phyloP scores from a whole-genome alignment of 345 rosid genomes.

The Firmiana major region DNA sequence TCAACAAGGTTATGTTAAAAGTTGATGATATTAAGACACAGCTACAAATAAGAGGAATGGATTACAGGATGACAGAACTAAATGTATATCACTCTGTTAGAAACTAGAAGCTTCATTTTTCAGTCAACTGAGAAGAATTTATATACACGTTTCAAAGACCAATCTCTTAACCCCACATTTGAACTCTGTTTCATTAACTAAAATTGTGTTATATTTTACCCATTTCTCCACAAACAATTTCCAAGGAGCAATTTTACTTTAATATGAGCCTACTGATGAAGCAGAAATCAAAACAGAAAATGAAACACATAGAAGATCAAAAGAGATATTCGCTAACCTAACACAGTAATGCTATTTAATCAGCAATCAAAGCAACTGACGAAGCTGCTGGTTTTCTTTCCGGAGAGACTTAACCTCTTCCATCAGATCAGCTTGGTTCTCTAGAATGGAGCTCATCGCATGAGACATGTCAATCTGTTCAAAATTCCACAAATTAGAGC shows the following conservation, averaged over 20 bases:
- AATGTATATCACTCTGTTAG: too few species aligned
- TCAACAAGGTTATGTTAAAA: too few species aligned
- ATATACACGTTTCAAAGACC: slow-evolving; percentile 18
- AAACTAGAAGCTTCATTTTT: not conserved
- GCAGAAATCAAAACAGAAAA: not conserved
- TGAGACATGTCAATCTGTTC: slow-evolving; percentile 71
- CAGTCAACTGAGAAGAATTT: not conserved
- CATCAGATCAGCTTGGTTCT: slow-evolving; percentile 86
- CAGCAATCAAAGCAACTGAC: slow-evolving; percentile 60
- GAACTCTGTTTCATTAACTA: not conserved
- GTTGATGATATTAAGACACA: too few species aligned
- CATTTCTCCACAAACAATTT: not conserved
- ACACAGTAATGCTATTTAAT: not conserved
- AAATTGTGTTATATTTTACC: not conserved
- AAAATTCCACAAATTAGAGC: not conserved
- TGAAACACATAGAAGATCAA: not conserved
- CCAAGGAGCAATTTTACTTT: not conserved
- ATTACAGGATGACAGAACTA: too few species aligned
- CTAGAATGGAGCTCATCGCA: slow-evolving; percentile 57
- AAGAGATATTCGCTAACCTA: slow-evolving; percentile 4
- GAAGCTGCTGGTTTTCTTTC: slow-evolving; percentile 79
- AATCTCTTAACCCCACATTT: not conserved
- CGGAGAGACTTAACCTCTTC: slow-evolving; percentile 67
- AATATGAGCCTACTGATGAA: not conserved
- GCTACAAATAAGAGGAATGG: too few species aligned